phyloP scores from a whole-genome alignment of 106 monocot species.

The Dendrobium officinale region DNA sequence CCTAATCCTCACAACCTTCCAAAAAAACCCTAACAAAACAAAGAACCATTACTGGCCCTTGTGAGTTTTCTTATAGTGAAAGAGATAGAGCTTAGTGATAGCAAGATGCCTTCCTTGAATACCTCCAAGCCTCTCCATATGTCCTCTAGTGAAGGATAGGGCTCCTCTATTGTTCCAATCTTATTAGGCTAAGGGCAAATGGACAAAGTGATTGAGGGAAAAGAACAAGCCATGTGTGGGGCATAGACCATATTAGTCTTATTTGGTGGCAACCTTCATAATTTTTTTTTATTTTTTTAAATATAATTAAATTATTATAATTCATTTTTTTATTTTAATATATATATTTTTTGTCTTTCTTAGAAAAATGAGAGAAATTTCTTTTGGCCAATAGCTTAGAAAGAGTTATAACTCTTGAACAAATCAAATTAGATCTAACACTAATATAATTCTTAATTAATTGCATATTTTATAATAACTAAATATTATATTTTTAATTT shows the following conservation, averaged over 20 bases:
- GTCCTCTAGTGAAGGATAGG: conserved; percentile 4
- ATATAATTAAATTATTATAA: no score
- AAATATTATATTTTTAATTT: no score
- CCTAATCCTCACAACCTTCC: conserved; percentile 5
- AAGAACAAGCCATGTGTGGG: not conserved
- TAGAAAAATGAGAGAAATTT: not conserved
- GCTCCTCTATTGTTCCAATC: not conserved
- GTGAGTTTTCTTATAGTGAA: not conserved
- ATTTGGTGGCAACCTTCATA: not conserved
- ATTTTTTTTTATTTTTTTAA: not conserved
- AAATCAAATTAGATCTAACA: no score
- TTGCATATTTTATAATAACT: no score
- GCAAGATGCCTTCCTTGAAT: not conserved
- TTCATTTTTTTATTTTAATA: no score
- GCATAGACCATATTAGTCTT: not conserved
- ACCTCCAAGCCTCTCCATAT: conserved; percentile 3
- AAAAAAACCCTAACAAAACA: conserved; percentile 4
- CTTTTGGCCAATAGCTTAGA: not conserved
- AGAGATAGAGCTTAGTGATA: not conserved
- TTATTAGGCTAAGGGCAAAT: conserved; percentile 4
- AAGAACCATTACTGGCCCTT: not conserved
- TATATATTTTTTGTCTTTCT: not conserved
- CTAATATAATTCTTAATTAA: no score
- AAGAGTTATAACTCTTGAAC: not conserved
- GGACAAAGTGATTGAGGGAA: not conserved